A percentile compares a stretch with the other conserved stretches of the same genome.
Conservation (phyloP, 352 stramenopile genomes). For the Pythium pyrilobum region DNA sequence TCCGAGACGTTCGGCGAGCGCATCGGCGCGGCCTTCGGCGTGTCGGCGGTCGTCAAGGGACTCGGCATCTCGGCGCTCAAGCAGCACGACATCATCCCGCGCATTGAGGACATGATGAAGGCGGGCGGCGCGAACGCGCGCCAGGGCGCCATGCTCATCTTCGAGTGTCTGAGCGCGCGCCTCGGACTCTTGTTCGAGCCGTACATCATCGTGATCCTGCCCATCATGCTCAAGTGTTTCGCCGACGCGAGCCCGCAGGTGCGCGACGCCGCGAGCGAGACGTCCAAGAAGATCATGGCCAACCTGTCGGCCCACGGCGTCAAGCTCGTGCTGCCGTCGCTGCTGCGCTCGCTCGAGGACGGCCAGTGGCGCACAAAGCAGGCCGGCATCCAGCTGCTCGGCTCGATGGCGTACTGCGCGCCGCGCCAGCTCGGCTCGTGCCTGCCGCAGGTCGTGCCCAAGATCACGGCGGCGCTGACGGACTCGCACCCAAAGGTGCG, state of each 20-base stretch:
- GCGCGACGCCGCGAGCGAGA: conserved; percentile 92
- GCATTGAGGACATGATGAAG: conserved; percentile 81
- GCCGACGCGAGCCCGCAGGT: conserved; percentile 95
- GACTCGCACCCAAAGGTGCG: conserved; percentile 99
- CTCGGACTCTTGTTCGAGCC: conserved; percentile 98
- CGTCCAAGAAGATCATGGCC: conserved; percentile 96
- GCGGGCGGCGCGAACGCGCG: conserved; percentile 68
- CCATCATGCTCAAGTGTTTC: conserved; percentile 98
- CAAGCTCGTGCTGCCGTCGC: conserved; percentile 97
- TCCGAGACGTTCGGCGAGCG: conserved; percentile 84
- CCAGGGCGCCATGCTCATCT: conserved; percentile 95
- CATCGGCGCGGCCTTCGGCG: conserved; percentile 94
- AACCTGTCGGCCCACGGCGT: conserved; percentile 98
- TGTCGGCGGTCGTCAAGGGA: conserved; percentile 98
- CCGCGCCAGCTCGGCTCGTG: conserved; percentile 97
- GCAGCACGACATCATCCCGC: conserved; percentile 96
- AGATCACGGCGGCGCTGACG: conserved; percentile 95
- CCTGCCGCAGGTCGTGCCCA: conserved; percentile 98
- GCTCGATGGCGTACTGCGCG: conserved; percentile 96
- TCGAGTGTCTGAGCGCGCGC: conserved; percentile 95
- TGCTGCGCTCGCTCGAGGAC: conserved; percentile 94
- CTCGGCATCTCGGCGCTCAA: conserved; percentile 98
- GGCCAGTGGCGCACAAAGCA: conserved; percentile 98
- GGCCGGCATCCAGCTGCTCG: conserved; percentile 97
- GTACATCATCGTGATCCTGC: conserved; percentile 98